Evolutionary conservation across 2,329 filamentous ascomycete genomes (phyloP).

Genomic region (Botryotinia narcissicola): DNA sequence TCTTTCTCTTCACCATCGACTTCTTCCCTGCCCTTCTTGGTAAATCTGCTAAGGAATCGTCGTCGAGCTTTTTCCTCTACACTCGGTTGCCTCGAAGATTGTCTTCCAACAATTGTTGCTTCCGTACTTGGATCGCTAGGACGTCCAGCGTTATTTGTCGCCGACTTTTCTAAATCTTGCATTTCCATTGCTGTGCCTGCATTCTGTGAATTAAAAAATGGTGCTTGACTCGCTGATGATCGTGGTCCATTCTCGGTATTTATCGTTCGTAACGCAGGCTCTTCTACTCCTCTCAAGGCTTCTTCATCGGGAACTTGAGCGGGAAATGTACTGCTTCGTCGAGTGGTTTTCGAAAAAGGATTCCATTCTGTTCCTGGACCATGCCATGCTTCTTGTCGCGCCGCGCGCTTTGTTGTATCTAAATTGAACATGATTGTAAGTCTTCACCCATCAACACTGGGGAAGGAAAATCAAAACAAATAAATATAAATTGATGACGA

Average conservation of each 20-base stretch:
- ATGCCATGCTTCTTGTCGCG: conserved; percentile 38
- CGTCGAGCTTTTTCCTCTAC: conserved; percentile 28
- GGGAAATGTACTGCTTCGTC: conserved; percentile 25
- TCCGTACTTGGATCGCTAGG: conserved; percentile 27
- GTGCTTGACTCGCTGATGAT: conserved; percentile 19
- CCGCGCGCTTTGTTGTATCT: conserved; percentile 34
- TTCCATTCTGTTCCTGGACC: conserved; percentile 31
- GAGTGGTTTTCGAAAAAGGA: conserved; percentile 33
- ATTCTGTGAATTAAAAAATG: background rate
- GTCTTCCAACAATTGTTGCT: conserved; percentile 23
- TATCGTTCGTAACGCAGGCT: conserved; percentile 22
- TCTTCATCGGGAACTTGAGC: conserved; percentile 20
- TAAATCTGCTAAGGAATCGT: conserved; percentile 25
- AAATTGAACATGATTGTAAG: conserved; percentile 25
- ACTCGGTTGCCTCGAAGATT: conserved; percentile 22
- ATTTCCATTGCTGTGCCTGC: conserved; percentile 23
- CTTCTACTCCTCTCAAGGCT: conserved; percentile 9
- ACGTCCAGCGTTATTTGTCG: conserved; percentile 13
- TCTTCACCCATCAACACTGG: background rate
- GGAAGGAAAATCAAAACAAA: background rate
- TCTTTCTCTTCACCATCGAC: conserved; percentile 25
- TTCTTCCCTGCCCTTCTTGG: conserved; percentile 22
- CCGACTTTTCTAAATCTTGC: conserved; percentile 19
- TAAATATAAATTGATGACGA: background rate
- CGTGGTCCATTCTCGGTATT: conserved; percentile 29